phyloP scores from a whole-genome alignment of 345 rosid species.

The Acer negundo region DNA sequence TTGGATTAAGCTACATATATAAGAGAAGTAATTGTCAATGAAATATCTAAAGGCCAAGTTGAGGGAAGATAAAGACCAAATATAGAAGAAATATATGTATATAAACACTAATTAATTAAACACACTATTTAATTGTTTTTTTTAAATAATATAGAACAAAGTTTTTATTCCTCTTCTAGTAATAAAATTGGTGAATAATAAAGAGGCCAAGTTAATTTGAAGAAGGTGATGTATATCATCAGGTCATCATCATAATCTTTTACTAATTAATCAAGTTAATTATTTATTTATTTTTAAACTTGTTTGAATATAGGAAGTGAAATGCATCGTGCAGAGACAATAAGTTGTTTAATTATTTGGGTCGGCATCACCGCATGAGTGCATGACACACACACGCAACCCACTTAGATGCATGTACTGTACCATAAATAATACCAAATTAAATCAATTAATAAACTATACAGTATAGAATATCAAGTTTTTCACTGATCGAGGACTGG shows the following conservation, averaged over 20 bases:
- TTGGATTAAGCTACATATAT: no score
- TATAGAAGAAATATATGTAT: no score
- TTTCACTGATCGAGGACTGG: neutral
- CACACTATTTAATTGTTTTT: neutral
- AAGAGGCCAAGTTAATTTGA: neutral
- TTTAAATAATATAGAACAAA: neutral
- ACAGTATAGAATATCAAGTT: neutral
- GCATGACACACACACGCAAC: neutral
- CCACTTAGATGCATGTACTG: slow-evolving; percentile 19
- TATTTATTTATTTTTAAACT: no score
- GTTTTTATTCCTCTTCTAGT: neutral
- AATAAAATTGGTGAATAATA: neutral
- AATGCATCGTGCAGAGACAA: neutral
- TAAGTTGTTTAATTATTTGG: neutral
- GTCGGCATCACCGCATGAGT: neutral
- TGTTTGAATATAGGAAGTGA: neutral
- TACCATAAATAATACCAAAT: neutral
- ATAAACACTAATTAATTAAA: neutral
- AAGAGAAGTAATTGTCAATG: no score
- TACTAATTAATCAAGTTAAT: no score
- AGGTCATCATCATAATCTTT: no score
- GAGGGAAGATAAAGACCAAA: no score
- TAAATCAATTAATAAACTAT: neutral
- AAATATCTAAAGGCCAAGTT: no score
- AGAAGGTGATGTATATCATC: neutral